A percentile compares a stretch with the other conserved stretches of the same genome.
Conservation (phyloP, 1,139 yeast genomes). For the Pichia inconspicua region DNA sequence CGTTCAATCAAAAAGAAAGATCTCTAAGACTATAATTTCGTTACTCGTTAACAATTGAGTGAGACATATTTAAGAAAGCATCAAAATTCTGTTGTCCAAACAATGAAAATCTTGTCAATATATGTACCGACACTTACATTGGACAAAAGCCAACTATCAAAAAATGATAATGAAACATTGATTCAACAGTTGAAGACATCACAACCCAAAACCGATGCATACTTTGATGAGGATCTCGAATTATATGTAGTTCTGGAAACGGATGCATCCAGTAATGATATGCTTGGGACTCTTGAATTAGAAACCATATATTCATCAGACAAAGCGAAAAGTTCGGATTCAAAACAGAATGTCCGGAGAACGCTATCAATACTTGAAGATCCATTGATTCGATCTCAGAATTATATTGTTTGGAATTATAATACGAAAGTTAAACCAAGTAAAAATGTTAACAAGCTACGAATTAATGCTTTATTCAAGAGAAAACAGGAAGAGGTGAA, state of each 20-base stretch:
- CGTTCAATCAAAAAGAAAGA: too few relatives aligned
- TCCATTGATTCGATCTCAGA: slow-evolving; percentile 3
- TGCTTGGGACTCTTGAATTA: slow-evolving; percentile 13
- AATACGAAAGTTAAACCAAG: slow-evolving; percentile 15
- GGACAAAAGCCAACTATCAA: background rate
- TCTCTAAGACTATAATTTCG: too few relatives aligned
- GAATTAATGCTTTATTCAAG: slow-evolving; percentile 20
- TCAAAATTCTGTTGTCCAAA: too few relatives aligned
- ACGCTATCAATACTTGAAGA: slow-evolving; percentile 1
- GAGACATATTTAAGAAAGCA: too few relatives aligned
- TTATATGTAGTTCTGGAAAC: slow-evolving; percentile 13
- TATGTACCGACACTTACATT: background rate
- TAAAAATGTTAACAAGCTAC: slow-evolving; percentile 16
- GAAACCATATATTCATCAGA: slow-evolving; percentile 8
- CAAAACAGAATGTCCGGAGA: background rate
- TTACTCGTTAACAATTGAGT: too few relatives aligned
- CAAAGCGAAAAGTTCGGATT: background rate
- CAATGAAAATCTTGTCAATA: background rate
- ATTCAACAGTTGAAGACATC: background rate
- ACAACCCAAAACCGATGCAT: slow-evolving; percentile 11
- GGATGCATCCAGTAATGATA: background rate
- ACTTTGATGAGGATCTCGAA: slow-evolving; percentile 20
- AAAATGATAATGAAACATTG: background rate
- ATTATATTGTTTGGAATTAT: slow-evolving; percentile 12
- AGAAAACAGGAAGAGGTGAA: slow-evolving; percentile 10